Conservation (phyloP, 2,329 filamentous ascomycete genomes). For the Talaromyces sp. region DNA sequence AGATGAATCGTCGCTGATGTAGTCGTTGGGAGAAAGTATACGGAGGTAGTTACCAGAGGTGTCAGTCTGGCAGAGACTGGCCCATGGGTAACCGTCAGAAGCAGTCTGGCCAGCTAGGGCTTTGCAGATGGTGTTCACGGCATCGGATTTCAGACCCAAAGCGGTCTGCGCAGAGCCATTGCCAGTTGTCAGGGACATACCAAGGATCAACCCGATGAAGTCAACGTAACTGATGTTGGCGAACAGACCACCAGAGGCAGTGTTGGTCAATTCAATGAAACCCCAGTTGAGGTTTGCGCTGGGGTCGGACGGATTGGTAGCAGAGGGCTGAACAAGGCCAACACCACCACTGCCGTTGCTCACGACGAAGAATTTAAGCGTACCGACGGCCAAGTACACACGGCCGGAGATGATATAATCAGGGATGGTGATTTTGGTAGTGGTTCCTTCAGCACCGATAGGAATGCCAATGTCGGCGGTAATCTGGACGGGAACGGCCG, state of each 20-base stretch:
- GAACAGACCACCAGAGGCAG: conserved; percentile 34
- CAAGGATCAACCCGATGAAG: conserved; percentile 48
- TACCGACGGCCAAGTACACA: conserved; percentile 44
- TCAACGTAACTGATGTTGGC: conserved; percentile 51
- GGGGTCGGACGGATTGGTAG: conserved; percentile 42
- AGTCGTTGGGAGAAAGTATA: conserved; percentile 52
- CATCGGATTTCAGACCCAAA: conserved; percentile 45
- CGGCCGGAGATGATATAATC: conserved; percentile 41
- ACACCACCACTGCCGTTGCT: conserved; percentile 23
- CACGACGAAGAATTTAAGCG: conserved; percentile 43
- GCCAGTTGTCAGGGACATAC: conserved; percentile 49
- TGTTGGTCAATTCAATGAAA: conserved; percentile 49
- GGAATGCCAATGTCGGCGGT: conserved; percentile 40
- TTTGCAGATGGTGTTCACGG: conserved; percentile 44
- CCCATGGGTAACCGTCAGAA: conserved; percentile 49
- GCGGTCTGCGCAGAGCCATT: conserved; percentile 46
- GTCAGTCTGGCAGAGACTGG: conserved; percentile 45
- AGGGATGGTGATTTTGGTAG: conserved; percentile 38
- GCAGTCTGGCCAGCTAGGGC: conserved; percentile 43
- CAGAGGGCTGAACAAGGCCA: conserved; percentile 47
- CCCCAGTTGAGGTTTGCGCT: conserved; percentile 46
- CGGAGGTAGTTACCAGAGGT: conserved; percentile 41
- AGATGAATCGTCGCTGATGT: conserved; percentile 39
- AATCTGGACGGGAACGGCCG: conserved; percentile 35
- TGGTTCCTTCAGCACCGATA: conserved; percentile 36